Evolutionary conservation across 805 yeast genomes (phyloP).

Genomic region (Lachancea meyersii): DNA sequence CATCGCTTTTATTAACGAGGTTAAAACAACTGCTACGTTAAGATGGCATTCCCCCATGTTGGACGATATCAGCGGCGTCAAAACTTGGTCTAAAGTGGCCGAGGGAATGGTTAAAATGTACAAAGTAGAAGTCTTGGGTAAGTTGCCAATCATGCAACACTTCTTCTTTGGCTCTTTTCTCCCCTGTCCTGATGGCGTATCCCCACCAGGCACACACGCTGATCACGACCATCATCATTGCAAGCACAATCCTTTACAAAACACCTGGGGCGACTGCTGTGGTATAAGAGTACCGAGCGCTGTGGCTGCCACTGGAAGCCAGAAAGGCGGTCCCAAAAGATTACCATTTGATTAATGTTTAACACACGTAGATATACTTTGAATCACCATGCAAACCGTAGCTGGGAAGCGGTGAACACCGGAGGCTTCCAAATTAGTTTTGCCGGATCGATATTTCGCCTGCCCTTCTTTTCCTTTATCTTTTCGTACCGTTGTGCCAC

Average conservation of each 20-base stretch:
- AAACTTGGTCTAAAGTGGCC: slow-evolving; percentile 81
- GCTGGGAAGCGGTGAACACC: slow-evolving; percentile 85
- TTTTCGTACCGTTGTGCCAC: slow-evolving; percentile 71
- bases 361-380: slow-evolving; percentile 1
- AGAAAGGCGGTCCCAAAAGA: slow-evolving; percentile 33
- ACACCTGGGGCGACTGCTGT: slow-evolving; percentile 95
- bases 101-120: slow-evolving; percentile 97
- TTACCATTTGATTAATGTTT: slow-evolving; percentile 59
- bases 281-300: slow-evolving; percentile 96
- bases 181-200: slow-evolving; percentile 66
- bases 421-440: slow-evolving; percentile 91
- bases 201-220: slow-evolving; percentile 32
- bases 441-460: slow-evolving; percentile 67
- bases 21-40: slow-evolving; percentile 65
- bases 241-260: slow-evolving; percentile 37
- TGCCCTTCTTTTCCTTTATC: slow-evolving; percentile 53
- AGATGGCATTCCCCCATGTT: slow-evolving; percentile 97
- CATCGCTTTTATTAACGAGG: slow-evolving; percentile 72
- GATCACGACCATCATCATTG: slow-evolving; percentile 32
- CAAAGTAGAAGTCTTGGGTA: slow-evolving; percentile 82
- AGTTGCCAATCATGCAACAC: slow-evolving; percentile 91
- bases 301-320: slow-evolving; percentile 72
- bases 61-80: slow-evolving; percentile 90
- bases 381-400: slow-evolving; percentile 85
- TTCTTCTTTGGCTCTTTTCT: slow-evolving; percentile 74